These are phyloP conservation scores for Neofusicoccum ribis DNA, from an alignment of 2,329 filamentous ascomycete genomes.

Conservation along the genomic window DNA sequence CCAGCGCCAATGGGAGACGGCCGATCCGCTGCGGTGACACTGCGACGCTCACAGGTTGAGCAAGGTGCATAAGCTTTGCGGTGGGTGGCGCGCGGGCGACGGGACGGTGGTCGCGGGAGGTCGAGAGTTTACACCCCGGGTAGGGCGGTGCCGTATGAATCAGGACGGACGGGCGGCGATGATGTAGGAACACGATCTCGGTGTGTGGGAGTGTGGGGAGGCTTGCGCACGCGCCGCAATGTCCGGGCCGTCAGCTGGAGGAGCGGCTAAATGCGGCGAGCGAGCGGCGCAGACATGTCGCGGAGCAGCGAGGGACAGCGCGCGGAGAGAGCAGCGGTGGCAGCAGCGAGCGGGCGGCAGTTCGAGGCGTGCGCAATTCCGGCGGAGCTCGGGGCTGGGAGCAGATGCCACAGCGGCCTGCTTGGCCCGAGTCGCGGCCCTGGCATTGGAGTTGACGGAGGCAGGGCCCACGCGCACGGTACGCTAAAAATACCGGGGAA, in stretches of 20 bases:
- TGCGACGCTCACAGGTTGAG: conserved; percentile 4
- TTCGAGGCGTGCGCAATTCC: background rate
- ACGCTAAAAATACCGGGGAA: conserved; percentile 6
- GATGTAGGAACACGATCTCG: conserved; percentile 19
- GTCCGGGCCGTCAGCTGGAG: conserved; percentile 11
- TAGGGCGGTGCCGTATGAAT: background rate
- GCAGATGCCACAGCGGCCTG: background rate
- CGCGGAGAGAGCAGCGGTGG: background rate
- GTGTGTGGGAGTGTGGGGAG: conserved; percentile 12
- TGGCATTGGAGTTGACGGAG: conserved; percentile 10
- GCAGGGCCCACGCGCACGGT: background rate
- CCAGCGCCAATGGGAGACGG: conserved; percentile 17
- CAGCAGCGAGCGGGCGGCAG: background rate
- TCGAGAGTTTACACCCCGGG: conserved; percentile 4
- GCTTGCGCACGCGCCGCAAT: conserved; percentile 19
- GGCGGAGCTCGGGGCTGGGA: conserved; percentile 13
- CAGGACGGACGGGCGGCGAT: conserved; percentile 16
- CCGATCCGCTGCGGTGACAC: conserved; percentile 6
- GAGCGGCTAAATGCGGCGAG: conserved; percentile 18
- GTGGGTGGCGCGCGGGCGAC: background rate
- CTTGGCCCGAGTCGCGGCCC: conserved; percentile 15
- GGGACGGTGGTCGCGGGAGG: conserved; percentile 2
- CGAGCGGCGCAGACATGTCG: conserved; percentile 8
- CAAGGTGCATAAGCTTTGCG: conserved; percentile 14
- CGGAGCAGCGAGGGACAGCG: background rate